A percentile compares a stretch with the other conserved stretches of the same genome.
These are phyloP conservation scores for Metrosideros polymorpha DNA, from an alignment of 441 rosid species.

Conservation along the genomic window DNA sequence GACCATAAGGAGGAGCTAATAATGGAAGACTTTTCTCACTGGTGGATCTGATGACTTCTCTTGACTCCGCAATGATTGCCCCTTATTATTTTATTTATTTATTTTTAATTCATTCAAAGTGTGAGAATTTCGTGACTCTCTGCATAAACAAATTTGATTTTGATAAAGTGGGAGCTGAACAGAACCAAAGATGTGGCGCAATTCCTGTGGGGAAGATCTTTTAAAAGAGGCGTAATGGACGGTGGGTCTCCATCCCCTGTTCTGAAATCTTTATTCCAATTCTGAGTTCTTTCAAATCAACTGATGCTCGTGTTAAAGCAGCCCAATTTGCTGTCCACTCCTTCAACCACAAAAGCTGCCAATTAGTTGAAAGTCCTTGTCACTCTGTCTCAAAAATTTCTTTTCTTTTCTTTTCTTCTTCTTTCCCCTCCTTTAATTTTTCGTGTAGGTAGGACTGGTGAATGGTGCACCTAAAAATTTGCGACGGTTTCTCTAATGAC, in stretches of 20 bases:
- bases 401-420: no score
- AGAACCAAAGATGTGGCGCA: background rate
- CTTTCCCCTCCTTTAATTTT: background rate
- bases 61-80: background rate
- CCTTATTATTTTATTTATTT: no score
- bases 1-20: background rate
- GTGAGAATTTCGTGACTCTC: background rate
- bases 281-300: background rate
- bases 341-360: background rate
- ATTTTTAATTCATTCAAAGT: background rate
- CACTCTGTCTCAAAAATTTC: background rate
- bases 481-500: background rate
- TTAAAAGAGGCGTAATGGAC: background rate
- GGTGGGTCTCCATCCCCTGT: slow-evolving; percentile 11
- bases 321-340: background rate
- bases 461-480: background rate
- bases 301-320: background rate
- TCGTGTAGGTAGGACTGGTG: background rate
- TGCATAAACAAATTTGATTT: background rate
- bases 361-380: slow-evolving; percentile 2
- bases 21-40: background rate
- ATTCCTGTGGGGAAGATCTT: background rate
- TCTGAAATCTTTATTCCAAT: background rate
- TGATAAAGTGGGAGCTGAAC: background rate
- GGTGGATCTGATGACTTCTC: background rate